Evolutionary conservation across 805 yeast species (phyloP).

Genomic region (Candida verbasci): DNA sequence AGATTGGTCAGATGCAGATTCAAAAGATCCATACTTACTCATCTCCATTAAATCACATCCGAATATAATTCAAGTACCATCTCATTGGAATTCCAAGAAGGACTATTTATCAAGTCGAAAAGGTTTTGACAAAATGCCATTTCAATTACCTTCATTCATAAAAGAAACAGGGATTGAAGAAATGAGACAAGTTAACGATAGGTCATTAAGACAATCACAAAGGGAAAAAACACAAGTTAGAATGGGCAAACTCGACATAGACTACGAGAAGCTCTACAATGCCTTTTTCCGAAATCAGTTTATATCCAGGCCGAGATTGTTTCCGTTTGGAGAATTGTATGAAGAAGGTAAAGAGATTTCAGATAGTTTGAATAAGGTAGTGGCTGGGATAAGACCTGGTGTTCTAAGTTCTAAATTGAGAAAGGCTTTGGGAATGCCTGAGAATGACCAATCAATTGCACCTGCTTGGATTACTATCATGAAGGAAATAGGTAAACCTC

Average conservation of each 20-base stretch:
- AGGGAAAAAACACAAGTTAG: slow-evolving; percentile 88
- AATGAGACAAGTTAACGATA: slow-evolving; percentile 66
- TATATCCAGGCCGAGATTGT: slow-evolving; percentile 66
- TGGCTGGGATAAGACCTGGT: slow-evolving; percentile 59
- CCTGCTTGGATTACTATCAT: slow-evolving; percentile 82
- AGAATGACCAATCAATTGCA: slow-evolving; percentile 35
- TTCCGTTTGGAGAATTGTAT: slow-evolving; percentile 70
- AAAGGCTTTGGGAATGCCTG: slow-evolving; percentile 64
- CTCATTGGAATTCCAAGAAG: slow-evolving; percentile 76
- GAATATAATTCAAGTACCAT: slow-evolving; percentile 73
- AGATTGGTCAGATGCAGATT: slow-evolving; percentile 86
- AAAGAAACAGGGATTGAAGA: slow-evolving; percentile 80
- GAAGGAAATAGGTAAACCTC: slow-evolving; percentile 75
- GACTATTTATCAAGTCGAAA: slow-evolving; percentile 67
- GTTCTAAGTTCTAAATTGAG: slow-evolving; percentile 55
- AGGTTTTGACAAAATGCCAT: slow-evolving; percentile 66
- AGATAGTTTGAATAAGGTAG: slow-evolving; percentile 34
- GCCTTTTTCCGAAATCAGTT: slow-evolving; percentile 85
- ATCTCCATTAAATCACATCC: slow-evolving; percentile 60
- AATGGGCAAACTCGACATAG: slow-evolving; percentile 80
- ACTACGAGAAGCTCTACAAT: slow-evolving; percentile 73
- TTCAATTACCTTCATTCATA: slow-evolving; percentile 74
- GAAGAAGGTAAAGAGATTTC: slow-evolving; percentile 66
- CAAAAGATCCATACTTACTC: slow-evolving; percentile 68
- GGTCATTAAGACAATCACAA: slow-evolving; percentile 64